phyloP scores from a whole-genome alignment of 1,284 basidiomycete genomes.

The Irpex rosettiformis region DNA sequence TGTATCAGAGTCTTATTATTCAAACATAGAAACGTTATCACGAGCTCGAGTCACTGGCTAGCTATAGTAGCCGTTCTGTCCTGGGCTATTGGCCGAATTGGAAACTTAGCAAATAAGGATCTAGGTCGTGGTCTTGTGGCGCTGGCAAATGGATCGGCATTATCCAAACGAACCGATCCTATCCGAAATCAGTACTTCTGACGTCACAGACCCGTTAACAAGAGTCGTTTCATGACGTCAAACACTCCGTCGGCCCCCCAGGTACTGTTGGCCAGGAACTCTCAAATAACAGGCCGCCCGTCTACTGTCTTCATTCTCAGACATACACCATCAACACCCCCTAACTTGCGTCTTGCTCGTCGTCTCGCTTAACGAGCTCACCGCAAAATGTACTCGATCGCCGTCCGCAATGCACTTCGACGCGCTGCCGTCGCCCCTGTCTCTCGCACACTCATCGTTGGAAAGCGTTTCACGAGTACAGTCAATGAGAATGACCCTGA shows the following conservation, averaged over 20 bases:
- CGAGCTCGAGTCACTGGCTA: too few species aligned
- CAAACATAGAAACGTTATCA: too few species aligned
- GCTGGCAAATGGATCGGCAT: too few species aligned
- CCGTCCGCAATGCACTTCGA: conserved; percentile 9
- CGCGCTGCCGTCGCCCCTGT: conserved; percentile 13
- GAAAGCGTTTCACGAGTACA: conserved; percentile 39
- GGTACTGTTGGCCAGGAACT: not conserved
- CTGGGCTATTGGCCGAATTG: too few species aligned
- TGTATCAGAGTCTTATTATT: too few species aligned
- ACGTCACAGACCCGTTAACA: too few species aligned
- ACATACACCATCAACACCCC: too few species aligned
- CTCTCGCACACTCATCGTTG: conserved; percentile 14
- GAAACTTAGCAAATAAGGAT: too few species aligned
- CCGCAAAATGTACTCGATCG: conserved; percentile 12
- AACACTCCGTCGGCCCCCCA: not conserved
- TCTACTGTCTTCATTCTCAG: not conserved
- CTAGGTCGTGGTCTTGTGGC: too few species aligned
- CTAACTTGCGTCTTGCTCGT: not conserved
- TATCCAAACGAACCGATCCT: too few species aligned
- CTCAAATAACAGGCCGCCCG: not conserved
- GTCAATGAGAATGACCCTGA: conserved; percentile 62
- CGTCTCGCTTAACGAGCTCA: not conserved
- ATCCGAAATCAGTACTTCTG: too few species aligned
- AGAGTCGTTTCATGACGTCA: not conserved
- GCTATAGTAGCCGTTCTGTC: too few species aligned